phyloP scores from a whole-genome alignment of 164 flowering plant species.

The Liriodendron chinense region DNA sequence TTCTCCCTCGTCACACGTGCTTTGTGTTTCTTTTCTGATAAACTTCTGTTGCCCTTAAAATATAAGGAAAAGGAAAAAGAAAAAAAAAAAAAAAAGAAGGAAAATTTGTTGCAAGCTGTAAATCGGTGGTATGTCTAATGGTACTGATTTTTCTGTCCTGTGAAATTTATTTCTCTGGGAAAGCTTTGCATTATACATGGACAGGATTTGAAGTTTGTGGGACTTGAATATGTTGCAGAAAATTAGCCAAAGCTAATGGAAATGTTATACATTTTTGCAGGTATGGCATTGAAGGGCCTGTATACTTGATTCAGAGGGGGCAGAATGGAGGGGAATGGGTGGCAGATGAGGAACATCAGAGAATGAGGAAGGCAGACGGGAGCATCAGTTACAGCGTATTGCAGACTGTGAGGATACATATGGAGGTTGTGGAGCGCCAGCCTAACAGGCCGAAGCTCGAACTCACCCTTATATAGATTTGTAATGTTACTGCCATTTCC shows the following conservation, averaged over 20 bases:
- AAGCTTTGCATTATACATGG: not conserved
- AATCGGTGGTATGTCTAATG: too few species aligned
- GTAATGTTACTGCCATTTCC: not conserved
- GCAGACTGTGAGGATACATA: conserved; percentile 66
- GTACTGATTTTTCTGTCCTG: not conserved
- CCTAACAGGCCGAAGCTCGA: conserved; percentile 91
- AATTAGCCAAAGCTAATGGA: not conserved
- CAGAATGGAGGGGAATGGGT: conserved; percentile 77
- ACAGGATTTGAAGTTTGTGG: not conserved
- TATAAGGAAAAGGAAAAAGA: too few species aligned
- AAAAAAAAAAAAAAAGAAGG: too few species aligned
- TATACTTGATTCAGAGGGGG: conserved; percentile 53
- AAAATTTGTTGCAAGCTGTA: too few species aligned
- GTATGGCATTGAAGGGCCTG: conserved; percentile 94
- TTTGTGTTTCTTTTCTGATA: too few species aligned
- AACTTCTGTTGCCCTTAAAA: too few species aligned
- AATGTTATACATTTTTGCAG: conserved; percentile 29
- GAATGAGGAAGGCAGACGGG: conserved; percentile 66
- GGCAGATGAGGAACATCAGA: conserved; percentile 84
- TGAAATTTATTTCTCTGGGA: not conserved
- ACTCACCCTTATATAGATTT: conserved; percentile 56
- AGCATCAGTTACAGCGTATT: conserved; percentile 59
- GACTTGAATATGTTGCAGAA: not conserved
- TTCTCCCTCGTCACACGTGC: too few species aligned
- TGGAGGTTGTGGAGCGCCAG: conserved; percentile 95